Evolutionary conservation across 2,329 filamentous ascomycete species (phyloP), one percentile per base, ranked within the genome.

Genomic region (Penicillium sclerotiorum): DNA sequence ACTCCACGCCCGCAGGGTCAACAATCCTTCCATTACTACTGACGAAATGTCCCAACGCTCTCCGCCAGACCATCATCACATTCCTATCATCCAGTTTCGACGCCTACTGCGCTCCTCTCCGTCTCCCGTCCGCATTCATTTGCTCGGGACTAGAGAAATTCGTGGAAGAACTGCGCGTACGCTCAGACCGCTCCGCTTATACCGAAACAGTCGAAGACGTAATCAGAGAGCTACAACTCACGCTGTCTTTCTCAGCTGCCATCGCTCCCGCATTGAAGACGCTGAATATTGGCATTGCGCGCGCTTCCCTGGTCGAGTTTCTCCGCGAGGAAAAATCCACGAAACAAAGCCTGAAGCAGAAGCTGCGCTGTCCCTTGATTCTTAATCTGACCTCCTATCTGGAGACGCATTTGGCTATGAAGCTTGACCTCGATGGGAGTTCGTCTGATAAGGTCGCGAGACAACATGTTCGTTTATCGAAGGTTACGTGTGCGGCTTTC

Each of bases 11-110:
- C 17, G 63, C 68, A 4, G 55, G 66, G 2, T 77, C 77, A 41
- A 80, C 78, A 1, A 65, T 72, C 13, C 69, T 82, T 3, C 79
- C 79, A 0, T 61, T 82, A 12, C 65, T 82, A 12, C 61, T 82
- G 33, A 74, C 78, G 3, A 76, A 77, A 50, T 75, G 81, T 61
- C 79, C 80, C 2, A 76, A 70, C 27, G 63, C 73, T 1, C 63
- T 81, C 9, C 73, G 79, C 4, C 75, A 79, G 30, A 70, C 71
- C 2, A 73, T 82, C 45, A 61, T 79, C 43, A 64, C 74, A 12
- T 81, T 81, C 57, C 59, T 82, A 12, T 65, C 71, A 5, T 68
- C 74, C 1, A 75, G 69, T 49, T 82, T 82, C 59, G 79, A 82
- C 53, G 70, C 76, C 3, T 76, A 77, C 52, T 70, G 74, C 38